Conservation (phyloP, 176 grass and related monocot species). For the Eragrostis nindensis region DNA sequence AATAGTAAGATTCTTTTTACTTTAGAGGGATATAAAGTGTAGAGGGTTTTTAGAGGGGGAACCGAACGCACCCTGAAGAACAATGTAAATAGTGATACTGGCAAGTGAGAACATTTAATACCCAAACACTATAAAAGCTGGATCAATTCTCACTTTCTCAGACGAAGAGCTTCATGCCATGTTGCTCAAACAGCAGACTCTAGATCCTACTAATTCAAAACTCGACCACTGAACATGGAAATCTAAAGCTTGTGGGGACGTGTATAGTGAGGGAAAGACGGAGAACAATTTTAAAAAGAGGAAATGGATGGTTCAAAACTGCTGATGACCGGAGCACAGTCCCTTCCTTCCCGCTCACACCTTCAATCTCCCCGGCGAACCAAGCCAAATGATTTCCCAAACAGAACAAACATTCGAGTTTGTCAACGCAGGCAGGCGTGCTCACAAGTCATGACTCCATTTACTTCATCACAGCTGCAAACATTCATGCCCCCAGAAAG, state of each 20-base stretch:
- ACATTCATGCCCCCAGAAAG: background rate
- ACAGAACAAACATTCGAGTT: conserved; percentile 14
- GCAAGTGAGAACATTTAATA: no score
- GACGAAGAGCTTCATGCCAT: no score
- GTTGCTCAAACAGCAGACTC: background rate
- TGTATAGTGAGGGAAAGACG: background rate
- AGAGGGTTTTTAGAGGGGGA: no score
- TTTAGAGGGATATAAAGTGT: no score
- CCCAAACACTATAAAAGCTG: background rate
- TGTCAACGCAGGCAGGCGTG: conserved; percentile 18
- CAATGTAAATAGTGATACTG: background rate
- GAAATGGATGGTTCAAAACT: background rate
- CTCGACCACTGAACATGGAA: background rate
- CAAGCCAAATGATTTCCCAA: conserved; percentile 25
- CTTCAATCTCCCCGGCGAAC: background rate
- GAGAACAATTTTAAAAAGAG: background rate
- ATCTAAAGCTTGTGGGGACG: background rate
- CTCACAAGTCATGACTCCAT: background rate
- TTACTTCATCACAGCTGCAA: conserved; percentile 1
- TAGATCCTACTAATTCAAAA: background rate
- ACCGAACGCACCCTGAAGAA: no score
- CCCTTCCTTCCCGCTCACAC: background rate
- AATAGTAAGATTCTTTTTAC: no score
- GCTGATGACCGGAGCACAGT: background rate
- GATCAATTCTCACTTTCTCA: no score